A percentile compares a stretch with the other conserved stretches of the same genome.
phyloP scores from a whole-genome alignment of 169 alveolate genomes.

The Perkinsus chesapeaki region DNA sequence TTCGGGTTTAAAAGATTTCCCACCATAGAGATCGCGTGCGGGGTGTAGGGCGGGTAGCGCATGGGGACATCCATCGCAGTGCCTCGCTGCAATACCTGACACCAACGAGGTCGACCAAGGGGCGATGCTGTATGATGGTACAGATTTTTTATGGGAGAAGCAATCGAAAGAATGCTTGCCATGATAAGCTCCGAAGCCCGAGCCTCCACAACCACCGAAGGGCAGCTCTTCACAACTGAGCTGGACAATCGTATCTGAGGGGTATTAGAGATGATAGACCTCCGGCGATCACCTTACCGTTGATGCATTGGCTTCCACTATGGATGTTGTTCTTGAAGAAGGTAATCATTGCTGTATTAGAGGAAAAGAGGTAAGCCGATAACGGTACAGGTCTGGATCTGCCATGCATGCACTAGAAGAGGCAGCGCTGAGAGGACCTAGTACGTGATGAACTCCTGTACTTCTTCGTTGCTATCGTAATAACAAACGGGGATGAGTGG shows the following conservation, averaged over 20 bases:
- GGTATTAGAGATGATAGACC: slow-evolving; percentile 47
- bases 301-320: background rate
- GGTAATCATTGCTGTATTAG: slow-evolving; percentile 27
- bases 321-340: slow-evolving; percentile 32
- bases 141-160: background rate
- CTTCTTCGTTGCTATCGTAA: slow-evolving; percentile 48
- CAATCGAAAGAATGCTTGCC: slow-evolving; percentile 27
- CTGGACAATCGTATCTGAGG: slow-evolving; percentile 58
- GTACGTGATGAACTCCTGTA: slow-evolving; percentile 50
- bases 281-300: background rate
- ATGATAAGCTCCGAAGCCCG: slow-evolving; percentile 63
- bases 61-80: background rate
- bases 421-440: slow-evolving; percentile 59
- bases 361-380: slow-evolving; percentile 65
- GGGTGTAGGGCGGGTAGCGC: background rate
- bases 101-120: background rate
- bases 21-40: no score
- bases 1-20: no score
- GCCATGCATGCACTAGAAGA: no score
- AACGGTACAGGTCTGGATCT: background rate
- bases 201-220: slow-evolving; percentile 79
- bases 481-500: slow-evolving; percentile 65
- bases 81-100: background rate
- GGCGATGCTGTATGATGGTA: background rate
- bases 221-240: slow-evolving; percentile 49